Percentiles rank a stretch among this genome's conserved stretches.
phyloP scores from a whole-genome alignment of 2,329 filamentous ascomycete genomes.

The Anthostomella pinea region DNA sequence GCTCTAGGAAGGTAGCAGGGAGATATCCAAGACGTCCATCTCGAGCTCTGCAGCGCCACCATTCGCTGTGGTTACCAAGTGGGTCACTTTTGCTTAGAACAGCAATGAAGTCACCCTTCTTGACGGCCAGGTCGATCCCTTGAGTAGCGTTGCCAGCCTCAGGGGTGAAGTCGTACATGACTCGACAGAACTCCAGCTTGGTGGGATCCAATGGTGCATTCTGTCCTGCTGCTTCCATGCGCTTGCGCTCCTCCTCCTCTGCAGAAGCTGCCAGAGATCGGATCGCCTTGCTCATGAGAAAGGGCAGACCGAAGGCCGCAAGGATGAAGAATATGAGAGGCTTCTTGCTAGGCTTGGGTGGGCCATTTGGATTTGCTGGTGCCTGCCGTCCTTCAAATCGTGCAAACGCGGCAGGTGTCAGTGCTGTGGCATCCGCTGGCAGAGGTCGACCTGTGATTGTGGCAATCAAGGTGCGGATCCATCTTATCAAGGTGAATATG shows the following conservation, averaged over 20 bases:
- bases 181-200: constrained; percentile 94
- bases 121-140: constrained; percentile 84
- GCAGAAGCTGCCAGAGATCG: constrained; percentile 77
- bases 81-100: constrained; percentile 92
- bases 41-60: constrained; percentile 92
- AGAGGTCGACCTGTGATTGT: constrained; percentile 89
- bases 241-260: constrained; percentile 73
- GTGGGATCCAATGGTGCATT: constrained; percentile 70
- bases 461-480: constrained; percentile 86
- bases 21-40: constrained; percentile 91
- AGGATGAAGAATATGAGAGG: constrained; percentile 94
- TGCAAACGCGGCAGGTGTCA: constrained; percentile 90
- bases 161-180: constrained; percentile 90
- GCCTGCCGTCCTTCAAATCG: constrained; percentile 71
- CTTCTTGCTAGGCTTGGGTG: constrained; percentile 81
- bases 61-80: constrained; percentile 86
- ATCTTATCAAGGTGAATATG: constrained; percentile 93
- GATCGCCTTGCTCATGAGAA: constrained; percentile 96
- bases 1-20: constrained; percentile 84
- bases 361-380: constrained; percentile 55
- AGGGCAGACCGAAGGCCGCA: constrained; percentile 92
- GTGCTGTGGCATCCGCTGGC: constrained; percentile 78
- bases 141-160: constrained; percentile 59
- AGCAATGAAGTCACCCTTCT: constrained; percentile 93
- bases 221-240: constrained; percentile 52